These are phyloP conservation scores for Trichoderma aggressivum DNA, from an alignment of 2,329 filamentous ascomycete species.

Conservation along the genomic window DNA sequence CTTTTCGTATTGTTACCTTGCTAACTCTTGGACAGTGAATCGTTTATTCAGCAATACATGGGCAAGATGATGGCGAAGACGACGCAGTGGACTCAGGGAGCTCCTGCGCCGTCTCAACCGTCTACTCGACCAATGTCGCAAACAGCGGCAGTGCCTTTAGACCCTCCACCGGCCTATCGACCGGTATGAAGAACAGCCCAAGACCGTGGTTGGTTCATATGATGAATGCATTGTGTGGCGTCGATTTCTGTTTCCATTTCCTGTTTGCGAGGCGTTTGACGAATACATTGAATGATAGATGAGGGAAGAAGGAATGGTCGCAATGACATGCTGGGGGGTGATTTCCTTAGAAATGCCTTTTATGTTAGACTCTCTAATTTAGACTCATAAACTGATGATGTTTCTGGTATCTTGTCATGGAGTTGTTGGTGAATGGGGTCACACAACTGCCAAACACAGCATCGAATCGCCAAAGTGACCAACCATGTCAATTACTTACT, in stretches of 20 bases:
- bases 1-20: not conserved
- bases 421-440: rapidly evolving
- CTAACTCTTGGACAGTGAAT: constrained; percentile 51
- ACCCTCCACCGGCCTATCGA: constrained; percentile 27
- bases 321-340: not conserved
- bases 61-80: constrained; percentile 61
- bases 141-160: constrained; percentile 15
- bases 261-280: not conserved
- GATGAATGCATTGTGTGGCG: constrained; percentile 11
- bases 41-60: constrained; percentile 76
- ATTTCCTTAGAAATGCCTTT: not conserved
- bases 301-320: not conserved
- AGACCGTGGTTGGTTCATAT: constrained; percentile 19
- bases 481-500: not conserved
- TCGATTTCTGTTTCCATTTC: not conserved
- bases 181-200: constrained; percentile 4
- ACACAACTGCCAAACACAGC: not conserved
- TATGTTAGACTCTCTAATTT: not conserved
- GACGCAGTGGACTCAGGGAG: constrained; percentile 32
- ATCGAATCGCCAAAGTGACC: rapidly evolving
- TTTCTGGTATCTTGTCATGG: not conserved
- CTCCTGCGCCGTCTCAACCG: not conserved
- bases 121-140: constrained; percentile 5
- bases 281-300: constrained; percentile 2
- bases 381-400: not conserved